phyloP scores from a whole-genome alignment of 495 filamentous ascomycete genomes.

The Neurospora sp. region DNA sequence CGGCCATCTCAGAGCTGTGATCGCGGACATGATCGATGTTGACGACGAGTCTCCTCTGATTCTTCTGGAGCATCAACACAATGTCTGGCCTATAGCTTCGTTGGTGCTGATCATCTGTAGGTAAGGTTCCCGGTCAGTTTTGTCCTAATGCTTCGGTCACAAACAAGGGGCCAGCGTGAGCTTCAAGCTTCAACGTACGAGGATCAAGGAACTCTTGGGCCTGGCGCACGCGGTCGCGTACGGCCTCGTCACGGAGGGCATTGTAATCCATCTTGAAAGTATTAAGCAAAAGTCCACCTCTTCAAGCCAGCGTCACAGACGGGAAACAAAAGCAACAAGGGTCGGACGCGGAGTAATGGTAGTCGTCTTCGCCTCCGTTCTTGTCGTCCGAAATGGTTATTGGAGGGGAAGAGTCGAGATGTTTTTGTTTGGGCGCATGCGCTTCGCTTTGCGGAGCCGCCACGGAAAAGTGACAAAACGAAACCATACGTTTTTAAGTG shows the following conservation, averaged over 20 bases:
- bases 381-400: slow-evolving; percentile 1
- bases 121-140: slow-evolving; percentile 9
- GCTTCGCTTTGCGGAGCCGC: background rate
- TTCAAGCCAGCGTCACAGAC: background rate
- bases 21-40: slow-evolving; percentile 91
- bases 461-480: slow-evolving; percentile 4
- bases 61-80: slow-evolving; percentile 86
- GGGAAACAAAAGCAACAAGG: background rate
- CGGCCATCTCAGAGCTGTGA: slow-evolving; percentile 80
- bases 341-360: slow-evolving; percentile 5
- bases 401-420: background rate
- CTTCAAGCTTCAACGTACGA: slow-evolving; percentile 34
- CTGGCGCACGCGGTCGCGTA: slow-evolving; percentile 67
- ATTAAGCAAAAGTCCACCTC: background rate
- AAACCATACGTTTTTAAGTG: background rate
- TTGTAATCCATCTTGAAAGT: slow-evolving; percentile 53
- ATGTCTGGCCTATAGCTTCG: slow-evolving; percentile 81
- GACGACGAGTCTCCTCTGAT: slow-evolving; percentile 65
- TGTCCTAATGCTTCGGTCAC: background rate
- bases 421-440: background rate
- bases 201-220: slow-evolving; percentile 83
- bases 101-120: slow-evolving; percentile 44
- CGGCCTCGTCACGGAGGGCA: slow-evolving; percentile 71
- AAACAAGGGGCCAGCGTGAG: background rate
- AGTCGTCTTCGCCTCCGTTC: background rate